Evolutionary conservation across 768 basidiomycete genomes (phyloP), one percentile per base, ranked within the genome.

Genomic region (Psilocybe cubensis): DNA sequence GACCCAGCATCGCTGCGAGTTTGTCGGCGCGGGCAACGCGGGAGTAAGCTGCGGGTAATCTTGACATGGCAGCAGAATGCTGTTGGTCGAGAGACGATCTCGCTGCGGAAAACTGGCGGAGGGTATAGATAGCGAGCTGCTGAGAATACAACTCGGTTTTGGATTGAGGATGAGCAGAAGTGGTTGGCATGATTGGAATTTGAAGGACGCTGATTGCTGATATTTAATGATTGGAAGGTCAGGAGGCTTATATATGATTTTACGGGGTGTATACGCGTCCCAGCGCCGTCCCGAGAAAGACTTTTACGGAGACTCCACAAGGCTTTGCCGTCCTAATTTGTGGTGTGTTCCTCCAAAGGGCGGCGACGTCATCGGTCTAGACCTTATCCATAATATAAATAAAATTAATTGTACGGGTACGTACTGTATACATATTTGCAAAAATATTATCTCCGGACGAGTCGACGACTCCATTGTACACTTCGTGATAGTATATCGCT

Each of bases 91-190:
- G 65, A 10, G 62, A 63, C n/a, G 67, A 62, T n/a, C 66, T 68
- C 27, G 81, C 81, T 3, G 70, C 68, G 28, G 72, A 63, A 57
- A 79, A 77, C 59, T 82, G 82, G 60, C 74, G 75, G 23, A 78
- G 68, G 24, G 82, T 83, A 63, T 83, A 80, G 5, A 71, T 74
- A 44, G 78, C 77, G 45, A 85, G 74, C 47, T 80, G 74, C 59
- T 78, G 74, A 18, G 81, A 79, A 67, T 81, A 83, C 21, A 68
- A 72, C 44, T 69, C 67, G 29, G 72, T 70, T 23, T 72, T 74
- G 12, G 56, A 46, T 42, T 72, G 68, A 57, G 55, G 69, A 56
- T 57, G 38, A 8, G 67, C 54, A 24, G 62, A 64, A 18, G 61
- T n/a, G n/a, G n/a, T 57, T 72, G 73, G 73, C 42, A 54, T 52